Percentiles rank a stretch among this genome's conserved stretches.
phyloP scores from a whole-genome alignment of 768 basidiomycete species.

The Agrocybe praecox region DNA sequence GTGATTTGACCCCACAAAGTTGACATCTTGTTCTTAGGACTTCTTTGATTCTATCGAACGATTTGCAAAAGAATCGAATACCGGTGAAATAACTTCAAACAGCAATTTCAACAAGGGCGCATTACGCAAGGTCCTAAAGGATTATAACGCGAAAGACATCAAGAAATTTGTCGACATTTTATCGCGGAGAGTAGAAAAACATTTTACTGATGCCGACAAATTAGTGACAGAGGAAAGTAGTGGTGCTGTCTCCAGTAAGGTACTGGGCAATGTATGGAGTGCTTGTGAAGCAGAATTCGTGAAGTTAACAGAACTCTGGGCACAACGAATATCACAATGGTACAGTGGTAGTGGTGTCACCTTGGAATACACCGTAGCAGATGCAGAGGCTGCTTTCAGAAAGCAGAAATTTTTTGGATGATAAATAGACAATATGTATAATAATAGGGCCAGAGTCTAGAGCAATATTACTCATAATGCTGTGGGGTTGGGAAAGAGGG shows the following conservation, averaged over 20 bases:
- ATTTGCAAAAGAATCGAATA: constrained; percentile 77
- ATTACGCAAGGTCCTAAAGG: constrained; percentile 85
- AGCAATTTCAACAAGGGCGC: constrained; percentile 73
- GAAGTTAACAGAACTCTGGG: constrained; percentile 70
- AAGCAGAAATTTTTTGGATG: constrained; percentile 42
- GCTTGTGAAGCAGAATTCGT: constrained; percentile 86
- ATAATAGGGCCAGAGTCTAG: constrained; percentile 5
- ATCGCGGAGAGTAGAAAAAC: constrained; percentile 93
- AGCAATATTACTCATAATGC: constrained; percentile 18
- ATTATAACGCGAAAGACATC: constrained; percentile 86
- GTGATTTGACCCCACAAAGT: neutral
- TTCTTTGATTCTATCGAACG: constrained; percentile 93
- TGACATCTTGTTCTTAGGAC: constrained; percentile 56
- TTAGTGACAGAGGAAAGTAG: constrained; percentile 56
- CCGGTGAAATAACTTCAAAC: constrained; percentile 76
- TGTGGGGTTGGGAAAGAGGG: constrained; percentile 46
- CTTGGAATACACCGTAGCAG: constrained; percentile 73
- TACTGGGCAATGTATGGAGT: constrained; percentile 87
- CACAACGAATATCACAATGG: constrained; percentile 71
- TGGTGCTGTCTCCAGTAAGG: constrained; percentile 59
- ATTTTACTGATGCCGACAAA: constrained; percentile 85
- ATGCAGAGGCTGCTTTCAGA: constrained; percentile 81
- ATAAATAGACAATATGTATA: constrained; percentile 9
- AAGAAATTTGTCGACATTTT: constrained; percentile 86
- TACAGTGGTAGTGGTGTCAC: constrained; percentile 74